These are phyloP conservation scores for Neophaeococcomyces aloes DNA, from an alignment of 2,329 filamentous ascomycete genomes.

Conservation along the genomic window DNA sequence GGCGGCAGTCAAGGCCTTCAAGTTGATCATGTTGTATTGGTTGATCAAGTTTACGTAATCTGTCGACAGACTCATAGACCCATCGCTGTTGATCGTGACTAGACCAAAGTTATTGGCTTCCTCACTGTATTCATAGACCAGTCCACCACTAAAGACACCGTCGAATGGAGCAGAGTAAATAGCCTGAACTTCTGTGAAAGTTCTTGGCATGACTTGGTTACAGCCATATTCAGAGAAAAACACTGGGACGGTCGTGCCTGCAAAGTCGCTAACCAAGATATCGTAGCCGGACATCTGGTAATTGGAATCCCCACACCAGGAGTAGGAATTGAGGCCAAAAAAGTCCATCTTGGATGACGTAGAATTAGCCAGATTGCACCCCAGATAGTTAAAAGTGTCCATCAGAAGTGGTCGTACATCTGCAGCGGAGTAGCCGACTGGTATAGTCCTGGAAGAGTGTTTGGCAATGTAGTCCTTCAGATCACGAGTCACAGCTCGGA, in stretches of 20 bases:
- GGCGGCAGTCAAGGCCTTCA: constrained; percentile 53
- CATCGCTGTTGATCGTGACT: constrained; percentile 50
- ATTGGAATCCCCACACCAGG: constrained; percentile 53
- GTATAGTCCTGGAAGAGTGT: constrained; percentile 47
- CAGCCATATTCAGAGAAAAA: constrained; percentile 61
- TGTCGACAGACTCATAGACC: constrained; percentile 46
- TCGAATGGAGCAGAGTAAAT: constrained; percentile 53
- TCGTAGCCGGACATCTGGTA: constrained; percentile 47
- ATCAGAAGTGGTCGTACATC: constrained; percentile 51
- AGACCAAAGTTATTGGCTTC: constrained; percentile 44
- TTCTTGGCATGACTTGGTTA: constrained; percentile 47
- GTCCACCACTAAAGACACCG: constrained; percentile 46
- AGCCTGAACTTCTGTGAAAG: constrained; percentile 51
- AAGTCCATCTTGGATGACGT: constrained; percentile 50
- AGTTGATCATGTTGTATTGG: constrained; percentile 67
- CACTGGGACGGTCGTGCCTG: constrained; percentile 48
- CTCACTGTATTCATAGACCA: constrained; percentile 42
- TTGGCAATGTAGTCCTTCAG: constrained; percentile 57
- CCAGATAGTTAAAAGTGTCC: constrained; percentile 52
- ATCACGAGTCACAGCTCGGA: constrained; percentile 54
- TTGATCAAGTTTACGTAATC: constrained; percentile 65
- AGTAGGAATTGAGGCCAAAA: constrained; percentile 58
- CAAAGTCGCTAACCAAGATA: constrained; percentile 48
- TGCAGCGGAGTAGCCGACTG: constrained; percentile 58
- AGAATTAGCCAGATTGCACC: constrained; percentile 42